Evolutionary conservation across 768 basidiomycete genomes (phyloP), one percentile per base, ranked within the genome.

Genomic region (Filobasidium wieringae): DNA sequence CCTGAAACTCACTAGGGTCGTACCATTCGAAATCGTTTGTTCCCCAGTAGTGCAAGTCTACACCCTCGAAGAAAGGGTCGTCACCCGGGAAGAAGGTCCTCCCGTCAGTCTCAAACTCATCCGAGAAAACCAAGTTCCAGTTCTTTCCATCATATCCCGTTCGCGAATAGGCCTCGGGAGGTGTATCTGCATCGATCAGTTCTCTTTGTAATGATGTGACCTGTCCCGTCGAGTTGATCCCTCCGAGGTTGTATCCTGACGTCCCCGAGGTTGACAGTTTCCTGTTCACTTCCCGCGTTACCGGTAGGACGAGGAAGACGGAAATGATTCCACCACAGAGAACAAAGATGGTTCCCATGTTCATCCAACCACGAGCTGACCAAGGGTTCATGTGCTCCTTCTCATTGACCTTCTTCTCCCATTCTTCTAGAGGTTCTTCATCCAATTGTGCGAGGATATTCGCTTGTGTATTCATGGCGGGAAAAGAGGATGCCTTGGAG

Each of bases 231-330:
- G 76, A 80, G 64, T 97, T 97, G 64, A 88, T 84, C 3, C 86
- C 86, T n/a, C 91, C 92, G n/a, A 92, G 78, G 70, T 92, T 92
- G 75, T 82, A 91, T 9, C 85, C 86, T 51, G 79, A 76, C 3
- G 68, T 66, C 15, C 64, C 66, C 11, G 60, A 58, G 3, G 47
- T 49, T 30, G 49, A 32, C 4, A 54, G 50, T 33, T 41, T 45
- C 8, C 52, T 40, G 36, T 64, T 59, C 47, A 64, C 66, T 31
- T 53, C 68, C 15, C 59, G 54, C 58, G 89, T 81, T 69, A 95
- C 82, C 8, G 93, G 93, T 67, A 87, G 93, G 30, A 86, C 90
- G 22, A 84, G 84, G 65, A 95, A 96, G n/a, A 96, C 79, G 17
- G 79, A 80, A 61, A 96, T 72, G 50, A 95, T 77, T 31, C 82